Evolutionary conservation across 108 stramenopile species (phyloP), one percentile per base, ranked within the genome.

Genomic region (Schizochytrium sp.): DNA sequence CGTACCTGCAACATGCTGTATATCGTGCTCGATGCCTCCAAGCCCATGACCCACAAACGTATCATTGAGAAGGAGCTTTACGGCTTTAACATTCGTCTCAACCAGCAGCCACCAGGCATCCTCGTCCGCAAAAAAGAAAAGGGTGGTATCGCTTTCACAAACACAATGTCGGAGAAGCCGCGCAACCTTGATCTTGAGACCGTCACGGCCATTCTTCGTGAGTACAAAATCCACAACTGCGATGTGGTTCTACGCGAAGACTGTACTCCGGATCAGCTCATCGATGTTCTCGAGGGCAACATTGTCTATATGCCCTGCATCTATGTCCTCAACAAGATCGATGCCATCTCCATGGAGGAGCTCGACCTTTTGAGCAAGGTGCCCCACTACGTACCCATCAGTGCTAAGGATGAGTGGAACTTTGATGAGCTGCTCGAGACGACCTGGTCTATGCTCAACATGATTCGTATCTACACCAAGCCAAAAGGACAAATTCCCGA

Each of bases 391-490:
- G 97, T 98, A 2, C 97, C 97, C 57, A 98, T 98, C 58, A 95
- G 95, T 40, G 94, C 95, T 41, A 94, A 94, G 72, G 96, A 98
- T 89, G 90, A 95, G 59, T 99, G 98, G 98, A 99, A 99, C 93
- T 87, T 99, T 45, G 99, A 98, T 69, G 96, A 97, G 89, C 94
- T 98, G 4, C 93, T 96, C 95, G 97, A 97, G 90, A 93, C 92
- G 53, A 95, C 97, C 69, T 99, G 99, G 99, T 90, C 95, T 61
- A 89, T 95, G 87, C 96, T 96, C 92, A 97, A 96, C 88, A 97
- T 97, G 97, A 87, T 98, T 83, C 95, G 99, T 57, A 98, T 99
- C 64, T 99, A 99, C 93, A 99, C 99, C 72, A 99, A 99, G 92
- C 98, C 98, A 41, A 98, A 98, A 90, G 98, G 99, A 3, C 96